phyloP scores from a whole-genome alignment of 1,139 yeast species.

The Yamadazyma songkhlaensis region DNA sequence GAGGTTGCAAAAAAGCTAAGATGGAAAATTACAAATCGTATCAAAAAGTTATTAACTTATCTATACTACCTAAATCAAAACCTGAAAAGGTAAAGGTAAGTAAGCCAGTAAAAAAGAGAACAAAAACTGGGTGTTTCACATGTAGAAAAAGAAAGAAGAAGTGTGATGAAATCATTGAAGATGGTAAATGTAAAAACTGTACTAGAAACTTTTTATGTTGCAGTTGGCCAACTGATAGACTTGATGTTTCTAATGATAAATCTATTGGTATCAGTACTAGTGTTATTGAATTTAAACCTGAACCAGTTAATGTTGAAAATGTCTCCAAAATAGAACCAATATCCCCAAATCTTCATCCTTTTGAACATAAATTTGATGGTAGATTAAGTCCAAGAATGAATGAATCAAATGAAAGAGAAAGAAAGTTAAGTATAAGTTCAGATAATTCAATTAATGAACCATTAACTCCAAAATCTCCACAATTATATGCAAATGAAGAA shows the following conservation, averaged over 20 bases:
- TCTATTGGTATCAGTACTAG: not conserved
- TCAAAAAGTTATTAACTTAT: constrained; percentile 41
- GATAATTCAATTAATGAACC: constrained; percentile 6
- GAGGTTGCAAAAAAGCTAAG: constrained; percentile 6
- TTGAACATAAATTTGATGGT: not conserved
- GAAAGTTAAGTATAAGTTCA: constrained; percentile 8
- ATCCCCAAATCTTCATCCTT: not conserved
- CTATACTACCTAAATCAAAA: constrained; percentile 19
- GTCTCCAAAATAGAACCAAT: not conserved
- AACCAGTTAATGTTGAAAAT: not conserved
- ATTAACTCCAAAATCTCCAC: constrained; percentile 9
- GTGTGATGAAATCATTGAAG: constrained; percentile 43
- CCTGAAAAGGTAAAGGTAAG: constrained; percentile 16
- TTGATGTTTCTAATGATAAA: not conserved
- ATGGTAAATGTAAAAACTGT: constrained; percentile 49
- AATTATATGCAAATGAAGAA: constrained; percentile 1
- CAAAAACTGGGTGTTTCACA: constrained; percentile 44
- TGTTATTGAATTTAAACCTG: not conserved
- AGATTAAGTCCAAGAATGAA: not conserved
- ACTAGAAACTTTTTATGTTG: constrained; percentile 47
- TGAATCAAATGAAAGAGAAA: constrained; percentile 5
- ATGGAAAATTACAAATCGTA: constrained; percentile 34
- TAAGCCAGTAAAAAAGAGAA: constrained; percentile 27
- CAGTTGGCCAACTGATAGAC: constrained; percentile 32
- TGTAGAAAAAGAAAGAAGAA: constrained; percentile 48